These are phyloP conservation scores for Cladophialophora exuberans DNA, from an alignment of 2,329 filamentous ascomycete species.

Conservation along the genomic window DNA sequence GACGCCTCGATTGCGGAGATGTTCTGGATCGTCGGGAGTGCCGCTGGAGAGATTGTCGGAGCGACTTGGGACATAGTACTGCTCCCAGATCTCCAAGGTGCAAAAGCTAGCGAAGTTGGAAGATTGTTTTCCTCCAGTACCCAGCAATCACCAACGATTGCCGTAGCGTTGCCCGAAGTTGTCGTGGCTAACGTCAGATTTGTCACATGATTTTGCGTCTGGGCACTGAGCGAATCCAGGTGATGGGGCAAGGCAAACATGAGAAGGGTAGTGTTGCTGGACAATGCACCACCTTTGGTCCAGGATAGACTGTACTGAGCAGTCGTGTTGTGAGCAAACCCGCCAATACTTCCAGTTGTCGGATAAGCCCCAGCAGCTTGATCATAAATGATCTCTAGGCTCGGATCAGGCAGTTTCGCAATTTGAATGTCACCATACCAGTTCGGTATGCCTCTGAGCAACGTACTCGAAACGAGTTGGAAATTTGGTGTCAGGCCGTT, in stretches of 20 bases:
- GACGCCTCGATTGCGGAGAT: constrained; percentile 73
- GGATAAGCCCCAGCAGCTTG: constrained; percentile 75
- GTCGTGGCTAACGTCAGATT: constrained; percentile 72
- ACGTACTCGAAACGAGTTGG: constrained; percentile 66
- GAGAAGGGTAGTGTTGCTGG: constrained; percentile 61
- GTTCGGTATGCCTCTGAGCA: constrained; percentile 65
- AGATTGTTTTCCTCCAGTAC: constrained; percentile 76
- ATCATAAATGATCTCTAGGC: constrained; percentile 73
- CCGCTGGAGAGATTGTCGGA: constrained; percentile 47
- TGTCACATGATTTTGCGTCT: constrained; percentile 54
- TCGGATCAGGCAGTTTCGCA: constrained; percentile 69
- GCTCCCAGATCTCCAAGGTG: constrained; percentile 68
- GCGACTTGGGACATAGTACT: constrained; percentile 36
- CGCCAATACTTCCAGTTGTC: constrained; percentile 65
- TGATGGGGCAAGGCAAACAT: constrained; percentile 94
- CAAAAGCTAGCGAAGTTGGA: constrained; percentile 74
- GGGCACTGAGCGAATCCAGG: constrained; percentile 69
- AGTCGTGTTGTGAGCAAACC: constrained; percentile 58
- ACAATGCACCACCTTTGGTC: constrained; percentile 67
- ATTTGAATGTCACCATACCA: constrained; percentile 84
- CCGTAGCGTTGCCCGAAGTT: constrained; percentile 80
- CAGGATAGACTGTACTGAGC: constrained; percentile 78
- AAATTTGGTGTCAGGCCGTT: constrained; percentile 65
- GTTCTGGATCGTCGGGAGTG: constrained; percentile 62
- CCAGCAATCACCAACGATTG: constrained; percentile 73